Evolutionary conservation across 1,284 basidiomycete genomes (phyloP), one percentile per base, ranked within the genome.

Genomic region (Puccinia novopanici): DNA sequence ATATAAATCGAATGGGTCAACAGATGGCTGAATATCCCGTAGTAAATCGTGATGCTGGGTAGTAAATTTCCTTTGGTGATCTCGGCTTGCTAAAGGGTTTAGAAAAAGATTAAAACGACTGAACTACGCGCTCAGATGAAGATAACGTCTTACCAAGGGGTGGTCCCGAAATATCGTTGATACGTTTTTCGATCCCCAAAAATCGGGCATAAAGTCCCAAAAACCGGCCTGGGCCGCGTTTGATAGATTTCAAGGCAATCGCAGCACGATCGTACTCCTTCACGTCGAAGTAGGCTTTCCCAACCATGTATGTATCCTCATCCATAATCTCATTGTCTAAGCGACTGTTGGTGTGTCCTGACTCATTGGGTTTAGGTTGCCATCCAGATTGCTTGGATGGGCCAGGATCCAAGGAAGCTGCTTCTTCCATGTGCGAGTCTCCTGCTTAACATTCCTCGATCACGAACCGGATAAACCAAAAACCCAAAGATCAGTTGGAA

Each of bases 1-100:
- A 85, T 95, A 96, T 13, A 94, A 86, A 34, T 95, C 86, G 89
- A 93, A 98, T 1, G 95, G 92, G 85, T 98, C 94, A 10, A 54
- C 24, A 10, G 82, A 81, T 61, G 82, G 72, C 22, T 82, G 77
- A 15, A 83, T 71, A 52, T 83, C 73, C 17, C 45, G 34, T 0
- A 82, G 87, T 84, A 79, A 86, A 84, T 88, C 27, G 86, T 86
- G 84, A 89, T 87, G 72, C 87, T 87, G 12, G 92, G 89, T 74
- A 87, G 86, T 77, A 89, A 89, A 15, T 93, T 86, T 70, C 93
- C 87, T 24, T 89, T 88, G 57, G 89, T 86, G 0, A 94, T 85
- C 3, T 88, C 88, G 61, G 88, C 87, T 82, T 94, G 91, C 52
- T 92, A 87, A 5, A 92, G 55, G 40, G 3, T 17, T 10, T 22